These are phyloP conservation scores for grape (Vitis vinifera) DNA, from an alignment of 164 flowering plant genomes.

Conservation along the genomic window ASM3070453v1 NC_081808.1:686501-687000, in stretches of 20 bases:
- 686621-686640: constrained; percentile 95
- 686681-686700: constrained; percentile 88
- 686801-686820: constrained; percentile 1
- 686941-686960: constrained; percentile 42
- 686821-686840: constrained; percentile 68
- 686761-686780: neutral
- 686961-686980: neutral
- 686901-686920: constrained; percentile 97
- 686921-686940: constrained; percentile 91
- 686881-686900: constrained; percentile 93
- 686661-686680: constrained; percentile 86
- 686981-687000: no score
- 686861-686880: constrained; percentile 80
- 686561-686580: neutral
- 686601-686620: constrained; percentile 65
- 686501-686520: constrained; percentile 94
- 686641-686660: constrained; percentile 98
- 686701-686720: constrained; percentile 94
- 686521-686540: constrained; percentile 26
- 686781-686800: neutral
- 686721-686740: constrained; percentile 70
- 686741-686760: neutral
- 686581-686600: constrained; percentile 5
- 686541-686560: neutral
- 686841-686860: constrained; percentile 98